Evolutionary conservation across 768 basidiomycete species (phyloP).

Genomic region (Phlebiopsis flavidoalba): DNA sequence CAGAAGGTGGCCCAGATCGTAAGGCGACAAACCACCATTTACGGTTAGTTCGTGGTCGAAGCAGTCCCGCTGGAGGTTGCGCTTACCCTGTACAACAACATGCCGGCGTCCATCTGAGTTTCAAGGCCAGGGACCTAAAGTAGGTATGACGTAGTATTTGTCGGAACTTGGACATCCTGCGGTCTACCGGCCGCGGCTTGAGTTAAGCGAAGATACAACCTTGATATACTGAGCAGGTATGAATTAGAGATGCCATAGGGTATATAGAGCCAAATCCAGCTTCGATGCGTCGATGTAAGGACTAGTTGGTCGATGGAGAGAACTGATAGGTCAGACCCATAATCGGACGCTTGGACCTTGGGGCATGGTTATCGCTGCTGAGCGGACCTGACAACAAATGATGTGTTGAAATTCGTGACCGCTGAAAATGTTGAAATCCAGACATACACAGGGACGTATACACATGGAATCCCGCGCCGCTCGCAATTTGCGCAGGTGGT

Average conservation of each 20-base stretch:
- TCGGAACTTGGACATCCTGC: background rate
- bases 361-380: constrained; percentile 10
- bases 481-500: constrained; percentile 66
- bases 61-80: background rate
- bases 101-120: background rate
- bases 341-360: too few relatives aligned
- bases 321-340: too few relatives aligned
- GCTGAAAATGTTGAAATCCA: background rate
- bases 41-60: background rate
- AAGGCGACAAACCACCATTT: background rate
- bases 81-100: background rate
- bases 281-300: background rate
- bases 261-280: background rate
- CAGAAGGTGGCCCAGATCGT: background rate
- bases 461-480: constrained; percentile 50
- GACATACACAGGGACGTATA: constrained; percentile 63
- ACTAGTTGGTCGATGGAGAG: too few relatives aligned
- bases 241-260: background rate
- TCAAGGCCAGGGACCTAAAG: background rate
- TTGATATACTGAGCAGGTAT: background rate
- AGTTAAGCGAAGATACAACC: background rate
- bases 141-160: background rate
- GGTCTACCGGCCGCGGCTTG: background rate
- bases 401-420: background rate
- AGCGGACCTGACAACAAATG: constrained; percentile 8